Percentiles rank a stretch among this genome's conserved stretches.
Evolutionary conservation across 495 filamentous ascomycete genomes (phyloP).

Genomic region (Penicillium steckii): DNA sequence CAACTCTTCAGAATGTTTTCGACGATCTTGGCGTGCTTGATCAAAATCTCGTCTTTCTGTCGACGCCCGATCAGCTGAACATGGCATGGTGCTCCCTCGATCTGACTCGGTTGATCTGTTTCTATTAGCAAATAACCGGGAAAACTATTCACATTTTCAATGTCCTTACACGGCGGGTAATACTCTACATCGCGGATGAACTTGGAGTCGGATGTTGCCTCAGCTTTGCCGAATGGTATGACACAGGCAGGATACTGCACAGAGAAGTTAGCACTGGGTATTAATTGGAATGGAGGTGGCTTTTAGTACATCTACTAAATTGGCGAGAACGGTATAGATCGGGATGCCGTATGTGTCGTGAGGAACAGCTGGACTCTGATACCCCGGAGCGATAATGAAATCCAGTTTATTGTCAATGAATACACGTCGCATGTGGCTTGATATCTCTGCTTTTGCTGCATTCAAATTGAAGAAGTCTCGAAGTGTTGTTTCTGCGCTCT

Average conservation of each 20-base stretch:
- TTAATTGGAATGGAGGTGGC: neutral
- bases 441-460: neutral
- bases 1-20: constrained; percentile 7
- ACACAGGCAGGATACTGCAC: constrained; percentile 25
- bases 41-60: constrained; percentile 24
- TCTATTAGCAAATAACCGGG: neutral
- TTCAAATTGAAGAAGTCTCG: constrained; percentile 24
- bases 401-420: constrained; percentile 16
- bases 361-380: constrained; percentile 11
- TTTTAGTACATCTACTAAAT: constrained; percentile 7
- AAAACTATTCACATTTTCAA: neutral
- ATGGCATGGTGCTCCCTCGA: constrained; percentile 30
- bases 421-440: constrained; percentile 12
- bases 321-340: neutral
- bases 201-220: constrained; percentile 11
- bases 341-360: constrained; percentile 14
- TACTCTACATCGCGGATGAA: constrained; percentile 20
- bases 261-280: neutral
- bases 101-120: constrained; percentile 18
- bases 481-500: constrained; percentile 12
- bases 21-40: constrained; percentile 19
- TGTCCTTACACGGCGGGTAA: constrained; percentile 19
- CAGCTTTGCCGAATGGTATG: constrained; percentile 22
- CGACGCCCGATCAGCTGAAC: constrained; percentile 28
- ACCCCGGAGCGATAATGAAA: constrained; percentile 13